A percentile compares a stretch with the other conserved stretches of the same genome.
phyloP scores from a whole-genome alignment of 1,139 yeast genomes.

The Lodderomyces orthopsilosis region DNA sequence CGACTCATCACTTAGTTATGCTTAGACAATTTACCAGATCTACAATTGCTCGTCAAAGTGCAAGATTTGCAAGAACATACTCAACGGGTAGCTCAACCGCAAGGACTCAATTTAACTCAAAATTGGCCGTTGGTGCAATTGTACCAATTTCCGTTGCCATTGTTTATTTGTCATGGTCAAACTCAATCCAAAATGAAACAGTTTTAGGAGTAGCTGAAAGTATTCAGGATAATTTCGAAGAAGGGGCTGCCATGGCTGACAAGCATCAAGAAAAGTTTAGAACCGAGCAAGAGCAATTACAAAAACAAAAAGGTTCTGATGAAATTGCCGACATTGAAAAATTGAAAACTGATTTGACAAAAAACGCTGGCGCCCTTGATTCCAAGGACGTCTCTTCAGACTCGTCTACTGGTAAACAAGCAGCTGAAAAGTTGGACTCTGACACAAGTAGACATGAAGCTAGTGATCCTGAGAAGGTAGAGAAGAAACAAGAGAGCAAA shows the following conservation, averaged over 20 bases:
- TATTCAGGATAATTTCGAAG: conserved; percentile 8
- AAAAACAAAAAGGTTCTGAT: conserved; percentile 10
- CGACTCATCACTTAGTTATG: conserved; percentile 5
- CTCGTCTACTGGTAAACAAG: conserved; percentile 6
- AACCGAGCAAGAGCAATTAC: conserved; percentile 13
- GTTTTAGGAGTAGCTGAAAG: conserved; percentile 4
- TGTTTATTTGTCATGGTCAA: conserved; percentile 7
- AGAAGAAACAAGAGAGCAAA: neutral
- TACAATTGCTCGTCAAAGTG: conserved; percentile 10
- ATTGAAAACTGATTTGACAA: neutral
- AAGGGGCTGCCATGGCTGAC: conserved; percentile 9
- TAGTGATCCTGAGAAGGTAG: conserved; percentile 5
- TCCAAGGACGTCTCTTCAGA: conserved; percentile 5
- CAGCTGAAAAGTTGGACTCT: conserved; percentile 4
- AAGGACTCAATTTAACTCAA: conserved; percentile 1
- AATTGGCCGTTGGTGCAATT: conserved; percentile 8
- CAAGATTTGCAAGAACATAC: conserved; percentile 10
- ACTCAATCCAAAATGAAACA: conserved; percentile 9
- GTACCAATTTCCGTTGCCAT: conserved; percentile 11
- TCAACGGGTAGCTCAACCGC: conserved; percentile 6
- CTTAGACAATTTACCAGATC: conserved; percentile 14
- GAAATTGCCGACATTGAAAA: conserved; percentile 6
- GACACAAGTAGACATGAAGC: conserved; percentile 7
- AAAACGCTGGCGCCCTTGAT: conserved; percentile 8
- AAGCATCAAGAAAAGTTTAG: conserved; percentile 10